Conservation (phyloP, 768 basidiomycete species). For the Pulveroboletus sp. region DNA sequence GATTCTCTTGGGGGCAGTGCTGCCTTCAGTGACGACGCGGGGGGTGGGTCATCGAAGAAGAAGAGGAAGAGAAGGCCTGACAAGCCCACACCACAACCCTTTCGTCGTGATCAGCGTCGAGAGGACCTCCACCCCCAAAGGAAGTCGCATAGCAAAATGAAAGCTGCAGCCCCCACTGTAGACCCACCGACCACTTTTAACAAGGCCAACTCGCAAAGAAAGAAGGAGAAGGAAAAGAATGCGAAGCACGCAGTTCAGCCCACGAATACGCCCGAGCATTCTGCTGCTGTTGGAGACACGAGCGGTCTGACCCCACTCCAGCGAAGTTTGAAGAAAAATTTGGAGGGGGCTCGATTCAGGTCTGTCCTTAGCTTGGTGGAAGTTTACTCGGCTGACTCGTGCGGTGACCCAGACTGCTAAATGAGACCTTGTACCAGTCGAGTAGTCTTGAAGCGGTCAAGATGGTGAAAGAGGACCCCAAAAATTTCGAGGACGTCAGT, state of each 20-base stretch:
- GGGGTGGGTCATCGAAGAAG: slow-evolving; percentile 16
- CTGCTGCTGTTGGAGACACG: slow-evolving; percentile 10
- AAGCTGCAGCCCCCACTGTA: slow-evolving; percentile 5
- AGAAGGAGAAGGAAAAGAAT: slow-evolving; percentile 19
- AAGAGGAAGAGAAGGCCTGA: slow-evolving; percentile 11
- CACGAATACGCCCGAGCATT: slow-evolving; percentile 16
- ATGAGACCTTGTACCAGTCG: slow-evolving; percentile 89
- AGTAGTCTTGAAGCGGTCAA: slow-evolving; percentile 66
- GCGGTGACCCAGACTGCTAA: slow-evolving; percentile 61
- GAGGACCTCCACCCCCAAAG: background rate
- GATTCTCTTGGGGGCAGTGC: slow-evolving; percentile 37
- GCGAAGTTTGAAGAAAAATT: slow-evolving; percentile 66
- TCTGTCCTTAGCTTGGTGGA: slow-evolving; percentile 19
- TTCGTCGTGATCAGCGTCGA: slow-evolving; percentile 5
- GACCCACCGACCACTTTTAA: slow-evolving; percentile 9
- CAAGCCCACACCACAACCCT: slow-evolving; percentile 2
- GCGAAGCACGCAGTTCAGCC: slow-evolving; percentile 17
- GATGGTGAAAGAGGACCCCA: slow-evolving; percentile 82
- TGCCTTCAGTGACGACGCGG: slow-evolving; percentile 33
- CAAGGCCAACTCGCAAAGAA: slow-evolving; percentile 4
- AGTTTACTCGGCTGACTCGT: slow-evolving; percentile 6
- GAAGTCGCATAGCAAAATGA: slow-evolving; percentile 1
- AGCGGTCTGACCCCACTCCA: slow-evolving; percentile 65
- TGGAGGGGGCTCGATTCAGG: slow-evolving; percentile 89
- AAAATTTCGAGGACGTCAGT: slow-evolving; percentile 75